These are phyloP conservation scores for Coemansia sp. DNA, from an alignment of 192 early-diverging fungal species.

Conservation along the genomic window DNA sequence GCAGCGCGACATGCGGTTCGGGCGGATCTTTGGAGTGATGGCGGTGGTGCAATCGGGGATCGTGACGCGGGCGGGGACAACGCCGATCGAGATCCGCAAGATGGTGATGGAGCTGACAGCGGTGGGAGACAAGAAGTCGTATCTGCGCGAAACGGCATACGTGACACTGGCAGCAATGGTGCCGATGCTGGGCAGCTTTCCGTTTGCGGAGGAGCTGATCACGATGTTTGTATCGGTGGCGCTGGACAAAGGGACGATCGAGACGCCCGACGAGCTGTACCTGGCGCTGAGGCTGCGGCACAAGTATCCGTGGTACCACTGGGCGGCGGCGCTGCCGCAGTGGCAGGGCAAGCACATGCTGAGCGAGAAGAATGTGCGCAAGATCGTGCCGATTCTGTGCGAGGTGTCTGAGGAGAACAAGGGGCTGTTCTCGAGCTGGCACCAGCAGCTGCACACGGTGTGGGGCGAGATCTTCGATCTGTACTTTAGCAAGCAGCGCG, in stretches of 20 bases:
- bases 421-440: constrained; percentile 60
- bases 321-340: constrained; percentile 39
- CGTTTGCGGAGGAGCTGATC: constrained; percentile 29
- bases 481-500: constrained; percentile 54
- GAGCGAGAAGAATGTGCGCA: constrained; percentile 22
- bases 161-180: constrained; percentile 61
- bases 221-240: constrained; percentile 43
- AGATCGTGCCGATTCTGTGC: constrained; percentile 40
- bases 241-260: constrained; percentile 44
- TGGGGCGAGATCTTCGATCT: constrained; percentile 71
- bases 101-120: constrained; percentile 69
- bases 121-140: constrained; percentile 73
- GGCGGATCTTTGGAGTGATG: constrained; percentile 86
- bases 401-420: constrained; percentile 38
- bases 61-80: constrained; percentile 62
- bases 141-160: constrained; percentile 77
- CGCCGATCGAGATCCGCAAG: constrained; percentile 67
- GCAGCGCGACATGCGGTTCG: constrained; percentile 85
- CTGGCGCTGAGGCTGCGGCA: constrained; percentile 42
- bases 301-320: constrained; percentile 41
- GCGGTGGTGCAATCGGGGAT: constrained; percentile 80
- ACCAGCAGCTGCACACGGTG: constrained; percentile 79
- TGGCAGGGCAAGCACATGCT: constrained; percentile 52
- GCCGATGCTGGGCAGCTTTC: constrained; percentile 26
- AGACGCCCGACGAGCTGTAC: constrained; percentile 54